Conservation (phyloP, 257 asterid species). For the Solanum infundibuliforme region DNA sequence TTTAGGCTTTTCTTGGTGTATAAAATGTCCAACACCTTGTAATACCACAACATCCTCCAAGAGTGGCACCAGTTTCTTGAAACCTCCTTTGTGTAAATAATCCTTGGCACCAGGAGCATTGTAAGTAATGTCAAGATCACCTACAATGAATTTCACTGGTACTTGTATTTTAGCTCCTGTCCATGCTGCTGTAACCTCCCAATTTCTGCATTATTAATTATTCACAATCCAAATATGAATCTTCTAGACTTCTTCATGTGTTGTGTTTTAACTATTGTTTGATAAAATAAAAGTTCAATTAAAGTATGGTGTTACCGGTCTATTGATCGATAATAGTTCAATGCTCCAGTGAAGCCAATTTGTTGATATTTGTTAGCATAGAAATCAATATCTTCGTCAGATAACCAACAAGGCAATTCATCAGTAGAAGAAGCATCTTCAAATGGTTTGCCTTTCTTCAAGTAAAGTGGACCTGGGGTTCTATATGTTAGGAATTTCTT, state of each 20-base stretch:
- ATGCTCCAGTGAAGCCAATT: constrained; percentile 54
- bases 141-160: constrained; percentile 56
- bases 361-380: constrained; percentile 35
- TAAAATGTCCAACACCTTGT: constrained; percentile 56
- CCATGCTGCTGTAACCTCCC: constrained; percentile 73
- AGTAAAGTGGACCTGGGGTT: constrained; percentile 35
- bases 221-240: background rate
- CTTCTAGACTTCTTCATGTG: background rate
- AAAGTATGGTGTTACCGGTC: constrained; percentile 25
- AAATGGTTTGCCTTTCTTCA: constrained; percentile 34
- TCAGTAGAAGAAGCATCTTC: background rate
- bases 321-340: constrained; percentile 57
- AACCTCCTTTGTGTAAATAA: constrained; percentile 54
- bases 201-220: constrained; percentile 30
- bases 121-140: constrained; percentile 57
- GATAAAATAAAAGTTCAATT: background rate
- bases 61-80: constrained; percentile 48
- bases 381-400: constrained; percentile 41
- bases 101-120: constrained; percentile 52
- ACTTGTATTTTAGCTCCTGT: constrained; percentile 35
- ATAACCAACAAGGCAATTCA: constrained; percentile 43
- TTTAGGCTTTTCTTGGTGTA: constrained; percentile 51
- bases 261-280: background rate
- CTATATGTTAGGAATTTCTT: constrained; percentile 28
- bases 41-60: constrained; percentile 51